phyloP scores from a whole-genome alignment of 139 green algal species.

The Micromonas pusilla region DNA sequence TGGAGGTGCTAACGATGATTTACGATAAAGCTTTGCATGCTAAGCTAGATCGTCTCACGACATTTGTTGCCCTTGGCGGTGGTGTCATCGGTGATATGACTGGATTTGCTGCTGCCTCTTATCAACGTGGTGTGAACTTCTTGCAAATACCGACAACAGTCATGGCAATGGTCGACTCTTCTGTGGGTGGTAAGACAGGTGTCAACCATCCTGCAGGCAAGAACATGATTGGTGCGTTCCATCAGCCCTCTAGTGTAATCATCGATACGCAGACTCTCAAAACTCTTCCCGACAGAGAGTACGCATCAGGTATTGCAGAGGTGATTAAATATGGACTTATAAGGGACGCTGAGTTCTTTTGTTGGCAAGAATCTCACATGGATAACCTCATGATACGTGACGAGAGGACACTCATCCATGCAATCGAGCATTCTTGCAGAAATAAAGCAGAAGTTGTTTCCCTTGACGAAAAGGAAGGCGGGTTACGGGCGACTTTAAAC shows the following conservation, averaged over 20 bases:
- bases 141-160: slow-evolving; percentile 94
- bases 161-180: slow-evolving; percentile 96
- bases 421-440: slow-evolving; percentile 87
- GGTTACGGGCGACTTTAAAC: slow-evolving; percentile 94
- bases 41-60: slow-evolving; percentile 78
- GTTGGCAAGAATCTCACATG: slow-evolving; percentile 78
- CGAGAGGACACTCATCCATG: slow-evolving; percentile 71
- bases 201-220: slow-evolving; percentile 98
- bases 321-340: slow-evolving; percentile 99
- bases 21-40: slow-evolving; percentile 77
- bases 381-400: slow-evolving; percentile 76
- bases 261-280: slow-evolving; percentile 83
- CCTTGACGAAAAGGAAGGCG: slow-evolving; percentile 86
- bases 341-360: slow-evolving; percentile 82
- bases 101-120: slow-evolving; percentile 89
- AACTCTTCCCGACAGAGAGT: slow-evolving; percentile 85
- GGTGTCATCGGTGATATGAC: slow-evolving; percentile 98
- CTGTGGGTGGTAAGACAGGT: slow-evolving; percentile 93
- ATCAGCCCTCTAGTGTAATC: slow-evolving; percentile 73
- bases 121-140: slow-evolving; percentile 95
- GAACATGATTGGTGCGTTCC: slow-evolving; percentile 99
- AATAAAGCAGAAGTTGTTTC: slow-evolving; percentile 93
- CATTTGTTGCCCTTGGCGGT: slow-evolving; percentile 91
- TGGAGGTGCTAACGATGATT: slow-evolving; percentile 68
- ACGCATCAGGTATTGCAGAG: slow-evolving; percentile 85